Evolutionary conservation across 2,329 filamentous ascomycete species (phyloP).

Genomic region (Septoria petroselini): DNA sequence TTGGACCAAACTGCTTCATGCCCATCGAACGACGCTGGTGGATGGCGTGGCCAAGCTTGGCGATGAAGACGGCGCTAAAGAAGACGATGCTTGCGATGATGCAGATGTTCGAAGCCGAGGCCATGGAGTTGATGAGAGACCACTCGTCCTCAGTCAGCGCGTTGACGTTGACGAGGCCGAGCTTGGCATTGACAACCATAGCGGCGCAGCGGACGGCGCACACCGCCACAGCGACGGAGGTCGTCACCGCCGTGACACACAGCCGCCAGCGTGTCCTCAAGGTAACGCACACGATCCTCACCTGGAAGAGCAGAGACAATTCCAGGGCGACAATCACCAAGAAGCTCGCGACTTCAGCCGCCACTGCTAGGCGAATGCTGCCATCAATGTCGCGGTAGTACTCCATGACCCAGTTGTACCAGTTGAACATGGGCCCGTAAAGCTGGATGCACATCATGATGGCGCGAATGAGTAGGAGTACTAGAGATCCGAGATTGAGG

Average conservation of each 20-base stretch:
- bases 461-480: slow-evolving; percentile 59
- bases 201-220: slow-evolving; percentile 55
- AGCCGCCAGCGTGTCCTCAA: slow-evolving; percentile 41
- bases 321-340: slow-evolving; percentile 57
- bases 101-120: slow-evolving; percentile 49
- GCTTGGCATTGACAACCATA: slow-evolving; percentile 47
- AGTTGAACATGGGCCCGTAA: slow-evolving; percentile 58
- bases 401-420: slow-evolving; percentile 39
- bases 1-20: slow-evolving; percentile 59
- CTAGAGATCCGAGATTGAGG: slow-evolving; percentile 61
- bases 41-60: slow-evolving; percentile 60
- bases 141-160: slow-evolving; percentile 16
- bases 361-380: slow-evolving; percentile 41
- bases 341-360: slow-evolving; percentile 50
- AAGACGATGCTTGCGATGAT: slow-evolving; percentile 58
- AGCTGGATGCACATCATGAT: slow-evolving; percentile 59
- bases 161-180: slow-evolving; percentile 27
- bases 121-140: slow-evolving; percentile 40
- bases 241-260: slow-evolving; percentile 49
- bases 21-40: slow-evolving; percentile 55
- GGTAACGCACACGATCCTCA: slow-evolving; percentile 60
- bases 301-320: slow-evolving; percentile 60
- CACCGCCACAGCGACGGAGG: slow-evolving; percentile 50
- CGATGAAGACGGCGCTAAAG: slow-evolving; percentile 61
- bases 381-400: slow-evolving; percentile 29